Evolutionary conservation across 2,329 filamentous ascomycete genomes (phyloP), one percentile per base, ranked within the genome.

Genomic region (Xylariomycetidae sp.): DNA sequence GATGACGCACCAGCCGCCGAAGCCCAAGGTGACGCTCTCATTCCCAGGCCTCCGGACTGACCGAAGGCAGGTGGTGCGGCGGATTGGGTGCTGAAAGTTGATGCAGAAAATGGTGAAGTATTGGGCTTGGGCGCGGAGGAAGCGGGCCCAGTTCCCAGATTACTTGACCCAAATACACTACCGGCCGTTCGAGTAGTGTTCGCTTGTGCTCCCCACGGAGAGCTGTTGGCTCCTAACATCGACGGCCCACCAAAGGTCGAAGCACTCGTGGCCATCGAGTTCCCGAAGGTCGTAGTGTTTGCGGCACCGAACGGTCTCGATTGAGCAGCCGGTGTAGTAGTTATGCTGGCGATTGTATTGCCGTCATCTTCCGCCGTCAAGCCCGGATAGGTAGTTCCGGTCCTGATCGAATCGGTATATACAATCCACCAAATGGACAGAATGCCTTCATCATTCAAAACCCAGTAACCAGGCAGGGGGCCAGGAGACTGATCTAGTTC

Each of bases 371-470:
- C 64, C 19, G 65, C 66, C 27, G 62, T 65, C 43, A 96, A 67
- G 4, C 84, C 85, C 25, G 82, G 74, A 57, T 88, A 97, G 1
- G 77, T 75, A 6, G 77, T 78, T 4, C 81, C 81, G 48, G 82
- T 69, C 38, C 82, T 77, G 41, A 98, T 80, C 2, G 90, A 88
- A 26, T 94, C 88, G 22, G 84, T 78, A 62, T 96, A 96, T 14
- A 97, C 75, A 27, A 97, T 64, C 87, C 90, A 96, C 88, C 90
- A 98, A 10, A 80, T 74, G 28, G 78, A 80, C 12, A 98, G 67
- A 8, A 94, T 65, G 44, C 92, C 92, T 51, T 96, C 87, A 45
- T 95, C 82, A 40, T 94, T 97, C 12, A 98, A 67, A 18, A 88
- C 73, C 71, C 92, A 82, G 26, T 95, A 69, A 9, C 82, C 87